A percentile compares a stretch with the other conserved stretches of the same genome.
Evolutionary conservation across 306 rosid genomes (phyloP).

Genomic region (Gastrolobium villosum): DNA sequence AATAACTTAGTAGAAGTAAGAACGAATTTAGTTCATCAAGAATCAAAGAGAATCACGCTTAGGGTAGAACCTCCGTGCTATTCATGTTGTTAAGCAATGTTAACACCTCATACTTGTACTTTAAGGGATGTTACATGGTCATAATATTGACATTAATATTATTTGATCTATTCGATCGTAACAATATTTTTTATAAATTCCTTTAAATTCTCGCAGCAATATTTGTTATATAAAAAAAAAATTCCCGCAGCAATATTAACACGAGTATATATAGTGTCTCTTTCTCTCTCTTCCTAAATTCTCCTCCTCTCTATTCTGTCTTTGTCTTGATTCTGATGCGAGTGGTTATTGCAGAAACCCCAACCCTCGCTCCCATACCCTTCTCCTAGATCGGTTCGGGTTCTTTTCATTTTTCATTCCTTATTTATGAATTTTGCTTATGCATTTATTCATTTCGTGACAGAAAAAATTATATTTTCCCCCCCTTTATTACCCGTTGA

Average conservation of each 20-base stretch:
- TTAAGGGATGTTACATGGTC: no score
- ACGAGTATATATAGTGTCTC: slow-evolving; percentile 6
- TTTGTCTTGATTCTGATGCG: slow-evolving; percentile 47
- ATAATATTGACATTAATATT: no score
- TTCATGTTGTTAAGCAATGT: no score
- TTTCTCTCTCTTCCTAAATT: slow-evolving; percentile 42
- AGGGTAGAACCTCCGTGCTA: no score
- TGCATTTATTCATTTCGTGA: background rate
- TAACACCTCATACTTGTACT: no score
- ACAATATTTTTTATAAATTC: no score
- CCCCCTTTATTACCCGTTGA: slow-evolving; percentile 19
- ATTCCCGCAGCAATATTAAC: slow-evolving; percentile 7
- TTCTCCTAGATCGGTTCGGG: slow-evolving; percentile 79
- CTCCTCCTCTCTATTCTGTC: slow-evolving; percentile 43
- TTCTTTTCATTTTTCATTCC: slow-evolving; percentile 46
- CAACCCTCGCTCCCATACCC: slow-evolving; percentile 57
- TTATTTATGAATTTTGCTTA: background rate
- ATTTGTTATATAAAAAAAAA: no score
- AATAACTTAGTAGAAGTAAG: no score
- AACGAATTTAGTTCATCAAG: no score
- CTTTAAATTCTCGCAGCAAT: no score
- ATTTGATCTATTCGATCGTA: no score
- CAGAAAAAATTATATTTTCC: background rate
- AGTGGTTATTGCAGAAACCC: slow-evolving; percentile 58
- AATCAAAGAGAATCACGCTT: no score